Evolutionary conservation across 1,139 yeast species (phyloP).

Genomic region (Candida frijolesensis): DNA sequence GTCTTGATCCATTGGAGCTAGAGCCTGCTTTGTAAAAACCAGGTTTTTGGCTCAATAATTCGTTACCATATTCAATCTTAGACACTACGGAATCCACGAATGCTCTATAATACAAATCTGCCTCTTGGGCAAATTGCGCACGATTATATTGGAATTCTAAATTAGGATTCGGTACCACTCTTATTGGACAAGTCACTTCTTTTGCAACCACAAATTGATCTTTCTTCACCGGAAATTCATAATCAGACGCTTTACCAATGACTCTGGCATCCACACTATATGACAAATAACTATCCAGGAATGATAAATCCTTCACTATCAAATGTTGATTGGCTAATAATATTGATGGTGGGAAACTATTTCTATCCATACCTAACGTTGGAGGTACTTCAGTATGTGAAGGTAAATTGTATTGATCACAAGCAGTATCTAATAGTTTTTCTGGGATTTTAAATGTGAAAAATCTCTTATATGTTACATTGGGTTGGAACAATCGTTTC

Average conservation of each 20-base stretch:
- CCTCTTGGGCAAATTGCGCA: constrained; percentile 23
- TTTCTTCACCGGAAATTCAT: constrained; percentile 19
- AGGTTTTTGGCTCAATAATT: constrained; percentile 17
- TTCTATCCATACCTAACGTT: constrained; percentile 36
- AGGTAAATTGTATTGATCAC: constrained; percentile 38
- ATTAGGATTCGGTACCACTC: constrained; percentile 38
- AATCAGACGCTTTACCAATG: constrained; percentile 45
- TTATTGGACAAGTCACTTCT: constrained; percentile 34
- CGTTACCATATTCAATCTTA: constrained; percentile 34
- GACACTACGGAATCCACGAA: constrained; percentile 34
- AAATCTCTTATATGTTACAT: constrained; percentile 42
- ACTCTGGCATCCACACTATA: constrained; percentile 47
- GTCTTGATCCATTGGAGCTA: background rate
- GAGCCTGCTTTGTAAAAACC: background rate
- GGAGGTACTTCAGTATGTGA: constrained; percentile 44
- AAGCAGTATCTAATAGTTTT: constrained; percentile 42
- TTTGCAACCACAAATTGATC: constrained; percentile 45
- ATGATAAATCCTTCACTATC: constrained; percentile 35
- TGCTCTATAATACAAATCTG: constrained; percentile 36
- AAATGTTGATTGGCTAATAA: constrained; percentile 23
- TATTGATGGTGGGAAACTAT: constrained; percentile 24
- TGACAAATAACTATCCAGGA: constrained; percentile 40
- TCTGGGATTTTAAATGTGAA: constrained; percentile 48
- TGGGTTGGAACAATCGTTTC: constrained; percentile 41
- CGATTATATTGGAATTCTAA: constrained; percentile 25